Evolutionary conservation across 2,329 filamentous ascomycete species (phyloP).

Genomic region (Scleromitrula shiraiana): DNA sequence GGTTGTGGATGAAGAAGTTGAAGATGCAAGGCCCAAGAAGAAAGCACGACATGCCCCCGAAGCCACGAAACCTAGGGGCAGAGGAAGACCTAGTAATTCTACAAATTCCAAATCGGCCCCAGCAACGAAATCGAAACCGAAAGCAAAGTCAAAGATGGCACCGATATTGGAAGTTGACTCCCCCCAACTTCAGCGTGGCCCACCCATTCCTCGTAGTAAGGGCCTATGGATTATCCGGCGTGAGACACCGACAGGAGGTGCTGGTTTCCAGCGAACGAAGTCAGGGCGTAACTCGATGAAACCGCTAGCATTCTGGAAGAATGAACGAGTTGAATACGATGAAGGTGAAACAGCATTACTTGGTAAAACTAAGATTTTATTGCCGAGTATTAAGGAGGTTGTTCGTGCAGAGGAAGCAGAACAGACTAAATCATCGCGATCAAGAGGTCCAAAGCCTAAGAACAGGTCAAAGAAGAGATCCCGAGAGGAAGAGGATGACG

Average conservation of each 20-base stretch:
- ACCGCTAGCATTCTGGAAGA: constrained; percentile 79
- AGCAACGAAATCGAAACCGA: constrained; percentile 15
- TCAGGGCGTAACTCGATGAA: constrained; percentile 72
- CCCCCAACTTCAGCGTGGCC: constrained; percentile 25
- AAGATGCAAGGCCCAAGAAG: constrained; percentile 13
- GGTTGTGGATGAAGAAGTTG: constrained; percentile 1
- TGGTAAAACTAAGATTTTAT: constrained; percentile 42
- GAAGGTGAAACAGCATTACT: constrained; percentile 45
- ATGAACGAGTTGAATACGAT: constrained; percentile 66
- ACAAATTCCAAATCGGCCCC: constrained; percentile 17
- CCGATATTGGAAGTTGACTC: constrained; percentile 22
- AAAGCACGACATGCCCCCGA: constrained; percentile 16
- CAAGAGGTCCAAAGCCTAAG: constrained; percentile 12
- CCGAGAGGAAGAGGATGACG: constrained; percentile 24
- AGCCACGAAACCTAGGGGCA: constrained; percentile 3
- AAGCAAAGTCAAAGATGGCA: constrained; percentile 15
- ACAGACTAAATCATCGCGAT: constrained; percentile 28
- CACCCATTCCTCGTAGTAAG: constrained; percentile 36
- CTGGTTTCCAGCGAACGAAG: constrained; percentile 46
- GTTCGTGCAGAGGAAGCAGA: constrained; percentile 61
- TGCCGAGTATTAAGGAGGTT: constrained; percentile 68
- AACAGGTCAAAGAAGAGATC: constrained; percentile 22
- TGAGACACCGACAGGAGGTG: constrained; percentile 34
- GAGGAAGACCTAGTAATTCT: constrained; percentile 4
- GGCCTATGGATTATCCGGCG: constrained; percentile 43